phyloP scores from a whole-genome alignment of 2,329 filamentous ascomycete genomes.

The Colletotrichum graminicola region DNA sequence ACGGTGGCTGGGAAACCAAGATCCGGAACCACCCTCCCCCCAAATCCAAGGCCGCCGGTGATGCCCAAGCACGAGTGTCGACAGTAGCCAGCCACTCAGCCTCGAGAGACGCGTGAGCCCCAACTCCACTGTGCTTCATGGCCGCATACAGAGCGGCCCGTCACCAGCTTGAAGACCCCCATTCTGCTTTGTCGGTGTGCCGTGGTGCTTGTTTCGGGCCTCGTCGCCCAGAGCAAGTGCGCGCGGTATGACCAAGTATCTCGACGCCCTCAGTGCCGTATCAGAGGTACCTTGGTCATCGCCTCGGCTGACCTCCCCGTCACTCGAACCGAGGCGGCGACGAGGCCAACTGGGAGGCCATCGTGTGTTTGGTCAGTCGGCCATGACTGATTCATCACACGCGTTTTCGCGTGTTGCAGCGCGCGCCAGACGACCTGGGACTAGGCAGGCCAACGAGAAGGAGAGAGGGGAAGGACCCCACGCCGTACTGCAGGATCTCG shows the following conservation, averaged over 20 bases:
- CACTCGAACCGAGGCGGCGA: neutral
- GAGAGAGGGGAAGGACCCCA: neutral
- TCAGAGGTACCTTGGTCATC: slow-evolving; percentile 7
- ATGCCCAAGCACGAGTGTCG: slow-evolving; percentile 40
- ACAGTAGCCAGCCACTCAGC: slow-evolving; percentile 40
- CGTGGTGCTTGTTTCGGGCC: slow-evolving; percentile 36
- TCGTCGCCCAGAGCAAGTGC: slow-evolving; percentile 2
- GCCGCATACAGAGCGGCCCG: slow-evolving; percentile 46
- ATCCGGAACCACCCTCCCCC: slow-evolving; percentile 22
- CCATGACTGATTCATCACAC: slow-evolving; percentile 23
- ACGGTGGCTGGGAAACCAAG: slow-evolving; percentile 40
- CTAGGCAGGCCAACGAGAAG: slow-evolving; percentile 3
- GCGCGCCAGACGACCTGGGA: slow-evolving; percentile 33
- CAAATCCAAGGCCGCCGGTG: slow-evolving; percentile 35
- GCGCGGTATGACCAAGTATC: slow-evolving; percentile 17
- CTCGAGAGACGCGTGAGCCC: slow-evolving; percentile 37
- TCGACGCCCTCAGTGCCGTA: slow-evolving; percentile 1
- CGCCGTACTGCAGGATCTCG: slow-evolving; percentile 30
- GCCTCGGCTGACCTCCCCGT: slow-evolving; percentile 6
- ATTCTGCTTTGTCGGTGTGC: slow-evolving; percentile 33
- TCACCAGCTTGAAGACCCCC: slow-evolving; percentile 36
- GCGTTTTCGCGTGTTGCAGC: slow-evolving; percentile 36
- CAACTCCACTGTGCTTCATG: slow-evolving; percentile 47
- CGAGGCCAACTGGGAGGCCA: slow-evolving; percentile 19
- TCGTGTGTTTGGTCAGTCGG: slow-evolving; percentile 5